phyloP scores from a whole-genome alignment of 2,329 filamentous ascomycete genomes.

The Neonectria neomacrospora region DNA sequence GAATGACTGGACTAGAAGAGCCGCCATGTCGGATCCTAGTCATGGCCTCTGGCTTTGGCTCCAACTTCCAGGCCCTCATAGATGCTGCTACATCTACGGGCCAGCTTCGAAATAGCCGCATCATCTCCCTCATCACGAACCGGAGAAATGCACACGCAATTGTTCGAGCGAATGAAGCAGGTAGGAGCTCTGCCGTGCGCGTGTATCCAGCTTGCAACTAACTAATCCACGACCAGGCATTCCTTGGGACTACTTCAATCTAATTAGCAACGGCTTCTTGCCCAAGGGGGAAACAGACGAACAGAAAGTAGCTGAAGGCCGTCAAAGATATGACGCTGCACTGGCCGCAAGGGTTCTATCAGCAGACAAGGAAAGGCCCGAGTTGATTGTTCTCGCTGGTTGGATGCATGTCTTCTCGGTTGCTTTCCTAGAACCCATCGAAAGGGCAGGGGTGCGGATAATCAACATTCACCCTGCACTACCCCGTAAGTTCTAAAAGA shows the following conservation, averaged over 20 bases:
- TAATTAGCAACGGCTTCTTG: constrained; percentile 76
- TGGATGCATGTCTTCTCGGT: constrained; percentile 87
- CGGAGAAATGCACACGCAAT: constrained; percentile 59
- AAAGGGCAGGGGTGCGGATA: constrained; percentile 69
- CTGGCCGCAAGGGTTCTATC: constrained; percentile 74
- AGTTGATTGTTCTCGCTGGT: constrained; percentile 83
- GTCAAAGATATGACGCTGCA: constrained; percentile 78
- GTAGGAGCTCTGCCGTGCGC: constrained; percentile 27
- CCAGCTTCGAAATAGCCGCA: constrained; percentile 54
- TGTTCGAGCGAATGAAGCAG: constrained; percentile 57
- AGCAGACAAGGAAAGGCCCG: constrained; percentile 63
- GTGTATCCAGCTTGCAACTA: not conserved
- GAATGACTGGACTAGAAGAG: constrained; percentile 25
- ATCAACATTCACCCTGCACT: constrained; percentile 87
- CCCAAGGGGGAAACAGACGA: constrained; percentile 70
- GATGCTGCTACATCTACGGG: constrained; percentile 57
- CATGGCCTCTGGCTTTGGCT: constrained; percentile 78
- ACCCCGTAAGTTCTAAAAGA: constrained; percentile 67
- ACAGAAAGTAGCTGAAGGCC: constrained; percentile 63
- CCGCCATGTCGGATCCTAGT: constrained; percentile 67
- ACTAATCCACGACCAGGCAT: constrained; percentile 50
- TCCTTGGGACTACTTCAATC: constrained; percentile 83
- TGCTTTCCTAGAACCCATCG: constrained; percentile 76
- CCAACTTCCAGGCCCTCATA: constrained; percentile 81
- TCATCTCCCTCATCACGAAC: constrained; percentile 61